Evolutionary conservation across 2,329 filamentous ascomycete genomes (phyloP), one percentile per base, ranked within the genome.

Genomic region (Verticillium alfalfae): DNA sequence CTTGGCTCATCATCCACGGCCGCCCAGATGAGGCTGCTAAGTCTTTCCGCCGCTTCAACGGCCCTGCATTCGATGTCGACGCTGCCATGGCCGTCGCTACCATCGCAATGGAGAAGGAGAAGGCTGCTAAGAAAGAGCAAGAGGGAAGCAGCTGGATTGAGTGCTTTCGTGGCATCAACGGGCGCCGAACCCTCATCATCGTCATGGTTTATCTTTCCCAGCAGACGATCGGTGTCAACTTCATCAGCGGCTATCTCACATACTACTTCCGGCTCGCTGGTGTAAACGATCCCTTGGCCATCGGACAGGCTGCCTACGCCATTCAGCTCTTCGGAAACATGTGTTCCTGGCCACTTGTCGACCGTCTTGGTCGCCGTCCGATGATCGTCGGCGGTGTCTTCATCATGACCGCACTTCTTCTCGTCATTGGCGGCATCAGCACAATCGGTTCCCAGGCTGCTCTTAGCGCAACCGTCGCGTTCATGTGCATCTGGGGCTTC

Each of bases 191-290:
- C 10, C 63, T 66, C 15, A 71, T 73, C 15, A 69, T 73, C 16
- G 63, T 68, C 57, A 71, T 72, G 71, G 69, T 72, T 34, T 73
- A 72, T 39, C 65, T 72, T 2, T 66, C 70, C 0, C 70, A 73
- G 60, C 71, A 72, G 49, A 66, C 68, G 18, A 69, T 72, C 34
- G 71, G 71, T 10, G 69, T 72, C 13, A 70, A 70, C 39, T 72
- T 73, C 18, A 65, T 72, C 57, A 65, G 64, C 38, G 70, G 70
- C 18, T 72, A 72, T 22, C 61, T 72, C 7, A 69, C 70, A 67
- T 72, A 71, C 31, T 71, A 67, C 60, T 70, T 68, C 63, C 67
- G 66, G 34, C 65, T 72, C 2, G 70, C 70, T 2, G 70, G 70
- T 3, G 68, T 72, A 5, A 67, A 67, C 16, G 66, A 71, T 60